Conservation (phyloP, 768 basidiomycete genomes). For the Phlegmacium glaucopus region DNA sequence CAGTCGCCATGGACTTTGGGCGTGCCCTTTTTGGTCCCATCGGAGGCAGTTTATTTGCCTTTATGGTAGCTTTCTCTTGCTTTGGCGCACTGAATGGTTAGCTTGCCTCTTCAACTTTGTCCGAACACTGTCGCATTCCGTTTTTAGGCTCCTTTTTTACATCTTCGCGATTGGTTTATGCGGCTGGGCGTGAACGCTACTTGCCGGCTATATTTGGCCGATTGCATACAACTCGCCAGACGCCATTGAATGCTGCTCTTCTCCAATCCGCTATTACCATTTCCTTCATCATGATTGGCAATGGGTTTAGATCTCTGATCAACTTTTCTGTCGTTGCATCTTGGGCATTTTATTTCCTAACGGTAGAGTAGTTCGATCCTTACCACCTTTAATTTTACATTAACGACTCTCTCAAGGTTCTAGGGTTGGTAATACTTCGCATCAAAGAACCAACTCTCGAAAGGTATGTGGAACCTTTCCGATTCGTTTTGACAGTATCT, state of each 20-base stretch:
- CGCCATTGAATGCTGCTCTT: constrained; percentile 85
- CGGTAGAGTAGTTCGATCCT: constrained; percentile 41
- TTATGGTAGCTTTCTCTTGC: constrained; percentile 91
- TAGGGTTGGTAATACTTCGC: constrained; percentile 84
- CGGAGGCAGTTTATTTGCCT: constrained; percentile 86
- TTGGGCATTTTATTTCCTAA: constrained; percentile 87
- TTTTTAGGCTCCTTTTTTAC: constrained; percentile 65
- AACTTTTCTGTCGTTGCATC: constrained; percentile 88
- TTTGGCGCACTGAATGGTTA: constrained; percentile 91
- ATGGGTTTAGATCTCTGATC: constrained; percentile 84
- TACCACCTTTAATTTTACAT: background rate
- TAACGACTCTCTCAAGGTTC: constrained; percentile 46
- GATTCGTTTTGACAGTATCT: background rate
- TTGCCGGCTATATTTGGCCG: constrained; percentile 82
- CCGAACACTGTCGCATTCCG: constrained; percentile 8
- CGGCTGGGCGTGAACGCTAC: constrained; percentile 84
- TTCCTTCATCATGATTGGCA: constrained; percentile 79
- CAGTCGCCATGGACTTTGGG: constrained; percentile 91
- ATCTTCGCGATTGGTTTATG: constrained; percentile 81
- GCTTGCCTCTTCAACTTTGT: background rate
- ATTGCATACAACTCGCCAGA: constrained; percentile 69
- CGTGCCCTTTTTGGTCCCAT: constrained; percentile 78
- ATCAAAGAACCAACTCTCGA: constrained; percentile 89
- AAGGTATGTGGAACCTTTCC: constrained; percentile 40
- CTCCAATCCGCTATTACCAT: constrained; percentile 76